Evolutionary conservation across 1,139 yeast species (phyloP), one percentile per base, ranked within the genome.

Genomic region (Lodderomyces parapsilosis): DNA sequence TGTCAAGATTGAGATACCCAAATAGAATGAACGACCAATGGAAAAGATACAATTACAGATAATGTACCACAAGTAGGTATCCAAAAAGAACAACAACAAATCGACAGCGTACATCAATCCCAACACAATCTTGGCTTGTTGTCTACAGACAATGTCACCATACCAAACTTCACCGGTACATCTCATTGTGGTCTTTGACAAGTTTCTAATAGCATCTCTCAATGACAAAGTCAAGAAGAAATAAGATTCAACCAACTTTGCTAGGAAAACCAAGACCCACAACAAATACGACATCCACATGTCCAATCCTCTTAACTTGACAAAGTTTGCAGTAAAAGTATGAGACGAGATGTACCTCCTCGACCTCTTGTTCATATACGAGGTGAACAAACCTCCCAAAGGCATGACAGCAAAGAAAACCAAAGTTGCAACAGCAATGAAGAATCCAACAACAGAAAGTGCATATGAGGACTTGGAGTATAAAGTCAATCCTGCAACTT

Each of bases 1-100:
- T 43, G 99, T 93, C 77, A 91, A 84, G 54, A 93, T 91, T 42
- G 98, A 93, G 59, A 93, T 90, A 85, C 99, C 99, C 68, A 93
- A 78, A 77, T 91, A 93, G 80, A 93, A 93, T 22, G 98, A 93
- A 65, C 96, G 88, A 58, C 96, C 97, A 60, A 93, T 90, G 49
- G 98, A 91, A 80, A 88, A 90, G 56, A 89, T 80, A 68, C 96
- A 86, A 81, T 91, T 93, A 67, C 88, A 84, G 57, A 93, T 77
- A 77, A 93, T 91, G 78, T 91, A 93, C 98, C 99, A 93, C 86
- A 93, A 80, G 68, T 89, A 93, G 54, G 98, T 89, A 86, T 93
- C 99, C 78, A 93, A 80, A 82, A 93, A 93, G 86, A 91, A 93
- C 73, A 93, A 81, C 57, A 93, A 76, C 76, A 93, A 76, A 70